Evolutionary conservation across 2,329 filamentous ascomycete species (phyloP).

Genomic region (Cercospora sp.): DNA sequence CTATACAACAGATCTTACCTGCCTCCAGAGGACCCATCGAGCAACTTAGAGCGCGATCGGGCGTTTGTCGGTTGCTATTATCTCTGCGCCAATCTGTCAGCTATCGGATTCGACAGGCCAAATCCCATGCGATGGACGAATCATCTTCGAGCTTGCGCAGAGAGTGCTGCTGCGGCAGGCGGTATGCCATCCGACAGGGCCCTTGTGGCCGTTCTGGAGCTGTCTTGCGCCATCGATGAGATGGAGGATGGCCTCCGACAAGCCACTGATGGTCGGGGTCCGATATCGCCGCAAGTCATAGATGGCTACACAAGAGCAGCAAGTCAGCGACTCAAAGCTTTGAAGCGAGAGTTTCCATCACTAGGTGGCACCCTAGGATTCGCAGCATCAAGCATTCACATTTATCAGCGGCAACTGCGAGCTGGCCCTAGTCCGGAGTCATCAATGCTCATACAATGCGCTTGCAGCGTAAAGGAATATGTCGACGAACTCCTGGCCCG

Average conservation of each 20-base stretch:
- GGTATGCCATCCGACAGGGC: conserved; percentile 23
- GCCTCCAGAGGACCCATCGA: conserved; percentile 21
- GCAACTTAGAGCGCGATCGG: conserved; percentile 26
- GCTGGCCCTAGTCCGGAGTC: conserved; percentile 24
- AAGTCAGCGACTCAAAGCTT: conserved; percentile 27
- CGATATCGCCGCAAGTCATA: conserved; percentile 18
- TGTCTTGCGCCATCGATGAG: conserved; percentile 26
- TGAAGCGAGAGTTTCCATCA: conserved; percentile 30
- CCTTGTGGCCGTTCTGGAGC: conserved; percentile 25
- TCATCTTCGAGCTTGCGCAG: conserved; percentile 28
- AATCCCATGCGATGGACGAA: conserved; percentile 32
- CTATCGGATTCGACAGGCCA: conserved; percentile 31
- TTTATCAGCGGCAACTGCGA: conserved; percentile 28
- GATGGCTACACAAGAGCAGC: conserved; percentile 27
- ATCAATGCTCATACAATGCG: conserved; percentile 30
- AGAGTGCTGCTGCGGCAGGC: conserved; percentile 17
- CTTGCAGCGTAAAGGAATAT: conserved; percentile 34
- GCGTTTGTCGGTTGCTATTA: conserved; percentile 35
- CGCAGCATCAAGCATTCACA: conserved; percentile 27
- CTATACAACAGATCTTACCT: conserved; percentile 24
- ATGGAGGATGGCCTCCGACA: conserved; percentile 27
- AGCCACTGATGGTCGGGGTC: conserved; percentile 10
- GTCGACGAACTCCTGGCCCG: conserved; percentile 32
- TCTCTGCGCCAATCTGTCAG: conserved; percentile 30
- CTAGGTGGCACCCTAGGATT: conserved; percentile 25